phyloP scores from a whole-genome alignment of 148 eudicot species.

The Selenicereus undatus region DNA sequence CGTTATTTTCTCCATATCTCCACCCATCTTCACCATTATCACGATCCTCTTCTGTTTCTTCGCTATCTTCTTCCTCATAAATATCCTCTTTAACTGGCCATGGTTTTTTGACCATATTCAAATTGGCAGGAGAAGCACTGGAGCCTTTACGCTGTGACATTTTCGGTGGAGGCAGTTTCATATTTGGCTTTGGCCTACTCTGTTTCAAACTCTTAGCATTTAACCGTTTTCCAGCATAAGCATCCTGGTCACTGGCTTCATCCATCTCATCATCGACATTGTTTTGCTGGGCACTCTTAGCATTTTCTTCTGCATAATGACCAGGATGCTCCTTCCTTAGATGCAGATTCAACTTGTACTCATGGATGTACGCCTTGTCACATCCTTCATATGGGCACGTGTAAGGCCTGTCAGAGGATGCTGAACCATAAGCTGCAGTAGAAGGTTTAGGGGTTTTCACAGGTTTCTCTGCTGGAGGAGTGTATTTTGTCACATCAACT shows the following conservation, averaged over 20 bases:
- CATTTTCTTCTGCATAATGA: conserved; percentile 63
- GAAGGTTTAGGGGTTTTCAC: conserved; percentile 54
- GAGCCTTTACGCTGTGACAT: conserved; percentile 46
- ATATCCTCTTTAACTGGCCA: conserved; percentile 68
- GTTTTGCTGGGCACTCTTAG: conserved; percentile 45
- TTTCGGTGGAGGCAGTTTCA: conserved; percentile 70
- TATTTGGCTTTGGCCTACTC: conserved; percentile 61
- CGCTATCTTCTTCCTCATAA: conserved; percentile 87
- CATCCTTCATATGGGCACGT: conserved; percentile 90
- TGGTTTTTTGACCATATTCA: conserved; percentile 47
- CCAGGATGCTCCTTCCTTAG: conserved; percentile 80
- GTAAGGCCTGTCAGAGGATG: conserved; percentile 74
- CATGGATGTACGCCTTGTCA: conserved; percentile 88
- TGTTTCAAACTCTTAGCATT: conserved; percentile 51
- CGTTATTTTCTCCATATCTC: conserved; percentile 59
- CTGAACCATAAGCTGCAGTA: conserved; percentile 41
- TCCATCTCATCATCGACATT: conserved; percentile 60
- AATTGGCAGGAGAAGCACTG: conserved; percentile 38
- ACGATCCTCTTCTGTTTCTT: conserved; percentile 91
- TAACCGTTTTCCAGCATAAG: conserved; percentile 50
- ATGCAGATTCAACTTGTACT: conserved; percentile 93
- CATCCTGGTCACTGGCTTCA: conserved; percentile 83
- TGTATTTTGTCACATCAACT: conserved; percentile 44
- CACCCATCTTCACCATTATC: conserved; percentile 71
- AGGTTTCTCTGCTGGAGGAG: conserved; percentile 68